Evolutionary conservation across 805 yeast species (phyloP).

Genomic region (Candida glaebosa): DNA sequence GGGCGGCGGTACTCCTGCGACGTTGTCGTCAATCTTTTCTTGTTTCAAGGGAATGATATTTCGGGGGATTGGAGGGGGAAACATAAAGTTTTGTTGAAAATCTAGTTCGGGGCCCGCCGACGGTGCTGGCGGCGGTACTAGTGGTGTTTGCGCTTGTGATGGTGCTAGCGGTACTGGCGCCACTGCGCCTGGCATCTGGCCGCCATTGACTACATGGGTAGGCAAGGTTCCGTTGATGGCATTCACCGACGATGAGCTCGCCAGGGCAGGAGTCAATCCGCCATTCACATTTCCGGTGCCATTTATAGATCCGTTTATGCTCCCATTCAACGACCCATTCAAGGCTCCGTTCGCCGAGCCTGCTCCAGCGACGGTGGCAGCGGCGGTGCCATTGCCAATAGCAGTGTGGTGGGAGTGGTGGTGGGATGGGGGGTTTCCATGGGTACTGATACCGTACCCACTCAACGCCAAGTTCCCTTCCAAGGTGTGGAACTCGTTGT

Average conservation of each 20-base stretch:
- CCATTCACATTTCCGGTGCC: neutral
- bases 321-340: neutral
- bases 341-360: neutral
- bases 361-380: neutral
- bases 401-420: conserved; percentile 5
- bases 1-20: conserved; percentile 47
- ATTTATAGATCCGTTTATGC: neutral
- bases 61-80: conserved; percentile 16
- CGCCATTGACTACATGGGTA: neutral
- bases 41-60: neutral
- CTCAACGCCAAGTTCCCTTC: neutral
- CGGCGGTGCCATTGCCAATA: neutral
- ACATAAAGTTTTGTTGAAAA: neutral
- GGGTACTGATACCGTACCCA: neutral
- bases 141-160: conserved; percentile 2
- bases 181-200: conserved; percentile 1
- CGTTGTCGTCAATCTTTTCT: conserved; percentile 6
- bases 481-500: conserved; percentile 4
- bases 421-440: neutral
- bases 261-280: neutral
- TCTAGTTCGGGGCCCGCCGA: conserved; percentile 7
- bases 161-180: no score
- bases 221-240: neutral
- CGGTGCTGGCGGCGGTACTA: conserved; percentile 10
- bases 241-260: neutral